Evolutionary conservation across 768 basidiomycete species (phyloP).

Genomic region (Lyophyllum atratum): DNA sequence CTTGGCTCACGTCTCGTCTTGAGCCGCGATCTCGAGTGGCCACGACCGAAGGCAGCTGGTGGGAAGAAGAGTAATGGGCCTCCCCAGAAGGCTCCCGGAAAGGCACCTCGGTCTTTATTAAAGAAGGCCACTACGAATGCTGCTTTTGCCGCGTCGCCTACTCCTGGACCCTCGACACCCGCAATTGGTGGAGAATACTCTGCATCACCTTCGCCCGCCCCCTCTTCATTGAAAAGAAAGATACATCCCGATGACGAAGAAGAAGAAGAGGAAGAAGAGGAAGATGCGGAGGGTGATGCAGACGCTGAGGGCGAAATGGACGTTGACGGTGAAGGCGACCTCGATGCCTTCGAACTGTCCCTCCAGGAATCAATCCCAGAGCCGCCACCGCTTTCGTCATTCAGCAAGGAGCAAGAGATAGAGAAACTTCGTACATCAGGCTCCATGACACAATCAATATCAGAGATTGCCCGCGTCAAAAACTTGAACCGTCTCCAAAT

Average conservation of each 20-base stretch:
- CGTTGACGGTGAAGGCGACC: constrained; percentile 74
- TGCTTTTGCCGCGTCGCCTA: constrained; percentile 57
- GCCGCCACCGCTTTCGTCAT: constrained; percentile 56
- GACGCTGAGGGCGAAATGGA: constrained; percentile 77
- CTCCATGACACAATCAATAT: constrained; percentile 98
- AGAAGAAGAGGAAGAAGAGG: constrained; percentile 62
- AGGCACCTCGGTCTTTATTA: constrained; percentile 63
- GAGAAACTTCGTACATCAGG: constrained; percentile 97
- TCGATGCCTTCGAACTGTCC: constrained; percentile 66
- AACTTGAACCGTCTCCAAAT: constrained; percentile 97
- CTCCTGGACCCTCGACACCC: constrained; percentile 42
- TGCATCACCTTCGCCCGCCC: constrained; percentile 59
- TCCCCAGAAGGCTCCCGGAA: constrained; percentile 59
- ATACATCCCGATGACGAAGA: constrained; percentile 65
- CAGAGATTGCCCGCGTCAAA: constrained; percentile 97
- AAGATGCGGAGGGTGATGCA: constrained; percentile 51
- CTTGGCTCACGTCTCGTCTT: constrained; percentile 84
- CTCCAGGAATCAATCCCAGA: constrained; percentile 53
- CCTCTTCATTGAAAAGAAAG: constrained; percentile 67
- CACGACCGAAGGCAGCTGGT: constrained; percentile 75
- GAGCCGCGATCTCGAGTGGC: constrained; percentile 90
- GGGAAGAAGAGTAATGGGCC: constrained; percentile 53
- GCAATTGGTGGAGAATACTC: constrained; percentile 30
- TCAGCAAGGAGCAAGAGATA: constrained; percentile 98
- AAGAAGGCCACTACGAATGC: constrained; percentile 74